Percentiles rank a stretch among this genome's conserved stretches.
These are phyloP conservation scores for Psilocybe mexicana DNA, from an alignment of 1,284 basidiomycete species.

Conservation along the genomic window DNA sequence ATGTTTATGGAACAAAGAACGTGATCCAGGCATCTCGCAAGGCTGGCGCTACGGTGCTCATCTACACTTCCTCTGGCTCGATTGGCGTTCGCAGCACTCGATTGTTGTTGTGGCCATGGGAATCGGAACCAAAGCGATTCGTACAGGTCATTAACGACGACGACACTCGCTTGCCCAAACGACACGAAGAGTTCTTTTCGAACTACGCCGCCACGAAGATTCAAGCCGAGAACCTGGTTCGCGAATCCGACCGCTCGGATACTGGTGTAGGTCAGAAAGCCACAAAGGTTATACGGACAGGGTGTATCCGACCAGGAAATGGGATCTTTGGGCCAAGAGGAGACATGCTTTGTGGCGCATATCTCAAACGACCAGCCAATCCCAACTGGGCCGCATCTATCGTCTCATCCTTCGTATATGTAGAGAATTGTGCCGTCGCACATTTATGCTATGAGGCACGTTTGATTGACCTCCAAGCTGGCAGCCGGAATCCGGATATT, in stretches of 20 bases:
- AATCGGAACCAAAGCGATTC: constrained; percentile 20
- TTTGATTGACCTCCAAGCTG: constrained; percentile 48
- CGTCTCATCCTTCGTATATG: constrained; percentile 65
- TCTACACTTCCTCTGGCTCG: constrained; percentile 26
- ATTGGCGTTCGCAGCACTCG: constrained; percentile 40
- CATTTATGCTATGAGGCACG: constrained; percentile 72
- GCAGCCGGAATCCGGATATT: constrained; percentile 54
- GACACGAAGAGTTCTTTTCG: constrained; percentile 25
- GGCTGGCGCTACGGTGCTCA: constrained; percentile 21
- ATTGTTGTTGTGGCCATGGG: constrained; percentile 63
- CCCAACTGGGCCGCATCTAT: constrained; percentile 61
- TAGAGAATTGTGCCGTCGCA: constrained; percentile 71
- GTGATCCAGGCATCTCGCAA: constrained; percentile 47
- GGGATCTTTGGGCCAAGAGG: constrained; percentile 74
- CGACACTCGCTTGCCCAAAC: constrained; percentile 33
- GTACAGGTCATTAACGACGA: constrained; percentile 40
- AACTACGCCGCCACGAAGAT: constrained; percentile 27
- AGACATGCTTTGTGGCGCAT: constrained; percentile 63
- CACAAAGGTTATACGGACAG: constrained; percentile 52
- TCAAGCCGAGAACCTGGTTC: constrained; percentile 21
- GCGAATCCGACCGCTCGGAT: constrained; percentile 16
- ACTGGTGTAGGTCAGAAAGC: constrained; percentile 33
- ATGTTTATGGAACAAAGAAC: constrained; percentile 65
- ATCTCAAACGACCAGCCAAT: constrained; percentile 57
- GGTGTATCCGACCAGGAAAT: constrained; percentile 73